Base-by-base conservation (phyloP, 179 eudicot genomes). In the Silene noctiflora region DNA sequence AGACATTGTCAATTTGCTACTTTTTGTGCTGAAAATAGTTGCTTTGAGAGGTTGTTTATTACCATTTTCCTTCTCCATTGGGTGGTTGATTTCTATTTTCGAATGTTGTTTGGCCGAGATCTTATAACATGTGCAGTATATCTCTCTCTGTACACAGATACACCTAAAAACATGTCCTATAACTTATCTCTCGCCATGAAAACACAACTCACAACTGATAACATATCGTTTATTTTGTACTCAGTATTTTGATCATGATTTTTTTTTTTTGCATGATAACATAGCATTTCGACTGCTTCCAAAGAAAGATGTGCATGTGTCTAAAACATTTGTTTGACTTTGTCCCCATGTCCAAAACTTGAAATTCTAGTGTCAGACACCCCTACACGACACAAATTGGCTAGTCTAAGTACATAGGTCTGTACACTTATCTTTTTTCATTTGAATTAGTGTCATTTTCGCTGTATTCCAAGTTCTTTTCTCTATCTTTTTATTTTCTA, bases 401-500 rank as follows among this genome's bases (percentile, higher is more conserved):
- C 19, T 51, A 4, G 17, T 51, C 17, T 51, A 12, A 14, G 58
- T 51, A 51, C 58, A 51, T 8, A 39, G 46, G 46, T 39, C 46
- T 39, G 1, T 39, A 39, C 11, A 39, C 11, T 1, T 39, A 39
- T 11, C 8, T 39, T 39, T 39, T 39, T 39, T 39, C 10, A 39
- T 39, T 39, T 39, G 46, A 39, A 44, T 12, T 5, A 44, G 2
- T 77, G 51, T 53, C 42, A 25, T 69, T 33, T 9, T 10, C 2
- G 39, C n/a, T 21, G 58, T 16, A 59, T 22, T 24, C 24, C 20
- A 10, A 25, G 21, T 33, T 66, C 13, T 63, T 10, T 24, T 27
- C 67, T 59, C 39, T 46, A 42, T 69, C 46, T 72, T 72, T 51
- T 64, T 11, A 35, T 48, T 61, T 68, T 25, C 31, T 44, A 11